Evolutionary conservation across 2,329 filamentous ascomycete species (phyloP), one percentile per base, ranked within the genome.

Genomic region (Cytospora piceicola): DNA sequence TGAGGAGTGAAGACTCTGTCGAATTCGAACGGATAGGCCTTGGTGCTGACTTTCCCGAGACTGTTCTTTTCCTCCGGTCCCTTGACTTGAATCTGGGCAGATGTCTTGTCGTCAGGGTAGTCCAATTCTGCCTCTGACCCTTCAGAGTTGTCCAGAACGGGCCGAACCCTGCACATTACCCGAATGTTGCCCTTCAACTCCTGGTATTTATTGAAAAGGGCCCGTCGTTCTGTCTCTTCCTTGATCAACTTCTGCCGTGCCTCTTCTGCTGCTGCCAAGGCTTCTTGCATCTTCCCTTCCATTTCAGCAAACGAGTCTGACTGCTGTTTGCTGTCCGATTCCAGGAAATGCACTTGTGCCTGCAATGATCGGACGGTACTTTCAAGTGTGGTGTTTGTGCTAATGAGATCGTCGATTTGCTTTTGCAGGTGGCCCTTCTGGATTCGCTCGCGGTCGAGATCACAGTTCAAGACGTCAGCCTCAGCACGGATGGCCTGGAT

Each of bases 121-220:
- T 85, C 83, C 69, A 98, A 91, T 59, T 87, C 85, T 3, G 94
- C 93, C 15, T 87, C 82, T 29, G 88, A 83, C 8, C 88, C 88
- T 65, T 91, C 89, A 0, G 80, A 77, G 0, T 77, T 71, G 29
- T 81, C 82, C 27, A 91, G 81, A 0, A 90, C 81, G 1, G 95
- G 95, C 51, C 96, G 90, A 32, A 98, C 94, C 75, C 95, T 89
- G 74, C 94, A 98, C 87, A 99, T 99, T 70, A 99, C 95, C 24
- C 95, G 90, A 73, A 99, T 99, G 75, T 99, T 99, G 72, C 95
- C 95, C 77, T 97, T 97, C 67, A 99, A 86, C 74, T 99, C 95
- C 76, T 99, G 93, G 56, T 99, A 94, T 76, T 96, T 95, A 78
- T 98, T 98, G 81, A 98, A 97, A 0, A 99, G 85, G 71, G 96